Percentiles rank a stretch among this genome's conserved stretches.
Conservation (phyloP, 1,284 basidiomycete species). For the Tilletiaria anomala region DNA sequence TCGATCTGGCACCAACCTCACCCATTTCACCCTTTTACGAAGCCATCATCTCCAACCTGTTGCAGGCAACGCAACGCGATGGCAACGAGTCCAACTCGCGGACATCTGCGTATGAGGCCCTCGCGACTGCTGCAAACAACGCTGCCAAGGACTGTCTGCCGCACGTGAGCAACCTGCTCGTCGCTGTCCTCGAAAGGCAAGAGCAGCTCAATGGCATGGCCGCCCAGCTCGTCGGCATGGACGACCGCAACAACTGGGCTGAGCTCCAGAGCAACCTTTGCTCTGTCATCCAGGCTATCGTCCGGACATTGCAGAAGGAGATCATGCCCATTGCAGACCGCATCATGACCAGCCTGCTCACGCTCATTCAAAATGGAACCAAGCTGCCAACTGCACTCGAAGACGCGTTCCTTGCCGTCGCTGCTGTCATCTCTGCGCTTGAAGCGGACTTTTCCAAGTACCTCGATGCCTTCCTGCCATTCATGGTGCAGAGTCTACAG, state of each 20-base stretch:
- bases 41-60: conserved; percentile 42
- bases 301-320: conserved; percentile 58
- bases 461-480: conserved; percentile 76
- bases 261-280: conserved; percentile 94
- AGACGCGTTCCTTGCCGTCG: conserved; percentile 88
- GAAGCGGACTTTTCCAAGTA: conserved; percentile 76
- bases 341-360: conserved; percentile 82
- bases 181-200: conserved; percentile 72
- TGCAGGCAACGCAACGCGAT: conserved; percentile 45
- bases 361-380: conserved; percentile 61
- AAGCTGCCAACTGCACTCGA: conserved; percentile 93
- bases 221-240: conserved; percentile 72
- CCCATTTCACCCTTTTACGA: conserved; percentile 82
- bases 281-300: conserved; percentile 43
- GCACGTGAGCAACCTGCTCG: conserved; percentile 67
- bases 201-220: conserved; percentile 65
- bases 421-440: conserved; percentile 56
- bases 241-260: conserved; percentile 98
- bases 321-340: conserved; percentile 81
- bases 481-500: conserved; percentile 74
- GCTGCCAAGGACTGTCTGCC: conserved; percentile 65
- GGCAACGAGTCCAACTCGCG: conserved; percentile 84
- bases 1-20: conserved; percentile 36
- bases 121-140: conserved; percentile 70
- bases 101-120: conserved; percentile 89